These are phyloP conservation scores for Pleurotus eryngii DNA, from an alignment of 768 basidiomycete species.

Conservation along the genomic window DNA sequence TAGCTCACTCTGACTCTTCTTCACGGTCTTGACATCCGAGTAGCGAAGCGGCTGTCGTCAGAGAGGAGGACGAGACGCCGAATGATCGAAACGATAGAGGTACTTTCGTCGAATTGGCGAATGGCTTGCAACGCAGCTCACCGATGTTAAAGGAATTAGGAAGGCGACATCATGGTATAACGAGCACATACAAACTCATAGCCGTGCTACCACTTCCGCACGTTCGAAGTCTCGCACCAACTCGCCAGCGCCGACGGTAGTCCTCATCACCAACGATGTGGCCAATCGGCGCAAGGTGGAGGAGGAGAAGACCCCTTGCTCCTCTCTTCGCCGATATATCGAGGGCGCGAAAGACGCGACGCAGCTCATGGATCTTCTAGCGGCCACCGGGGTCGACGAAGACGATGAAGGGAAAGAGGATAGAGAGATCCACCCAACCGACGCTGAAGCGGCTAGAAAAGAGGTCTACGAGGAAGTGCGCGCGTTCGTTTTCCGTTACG, in stretches of 20 bases:
- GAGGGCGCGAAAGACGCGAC: constrained; percentile 62
- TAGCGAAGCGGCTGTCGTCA: constrained; percentile 78
- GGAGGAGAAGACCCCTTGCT: constrained; percentile 52
- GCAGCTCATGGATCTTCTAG: constrained; percentile 78
- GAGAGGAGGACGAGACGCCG: constrained; percentile 76
- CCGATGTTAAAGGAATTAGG: constrained; percentile 65
- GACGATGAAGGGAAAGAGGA: not conserved
- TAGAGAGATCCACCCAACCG: constrained; percentile 51
- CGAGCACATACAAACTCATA: constrained; percentile 48
- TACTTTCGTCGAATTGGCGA: constrained; percentile 25
- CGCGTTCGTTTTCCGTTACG: not conserved
- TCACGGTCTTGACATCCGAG: not conserved
- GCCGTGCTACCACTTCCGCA: constrained; percentile 45
- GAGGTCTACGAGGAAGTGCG: constrained; percentile 75
- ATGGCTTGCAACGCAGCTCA: not conserved
- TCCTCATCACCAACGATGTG: constrained; percentile 88
- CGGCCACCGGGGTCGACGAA: constrained; percentile 59
- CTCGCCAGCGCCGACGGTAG: constrained; percentile 48
- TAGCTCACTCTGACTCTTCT: not conserved
- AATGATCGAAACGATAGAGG: constrained; percentile 97
- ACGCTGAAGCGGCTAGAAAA: constrained; percentile 48
- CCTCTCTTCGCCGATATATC: constrained; percentile 83
- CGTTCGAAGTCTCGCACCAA: constrained; percentile 32
- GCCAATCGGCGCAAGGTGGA: constrained; percentile 79
- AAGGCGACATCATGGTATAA: constrained; percentile 87